Evolutionary conservation across 352 stramenopile genomes (phyloP), one percentile per base, ranked within the genome.

Genomic region (Phytophthora kernoviae): DNA sequence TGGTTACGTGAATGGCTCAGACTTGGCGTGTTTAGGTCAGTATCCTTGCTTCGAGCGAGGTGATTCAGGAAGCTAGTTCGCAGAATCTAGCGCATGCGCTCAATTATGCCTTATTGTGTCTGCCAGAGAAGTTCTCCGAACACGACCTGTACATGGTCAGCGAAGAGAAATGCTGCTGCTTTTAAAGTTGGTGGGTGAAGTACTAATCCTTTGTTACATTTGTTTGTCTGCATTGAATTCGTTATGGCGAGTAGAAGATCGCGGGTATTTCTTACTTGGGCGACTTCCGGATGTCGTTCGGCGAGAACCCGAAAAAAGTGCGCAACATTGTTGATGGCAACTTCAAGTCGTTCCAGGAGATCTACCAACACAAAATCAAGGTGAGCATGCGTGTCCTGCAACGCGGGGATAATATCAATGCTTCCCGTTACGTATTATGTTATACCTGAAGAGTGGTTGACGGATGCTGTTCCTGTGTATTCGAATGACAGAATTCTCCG

Each of bases 321-420:
- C 82, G 85, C 57, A 97, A 97, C 59, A 97, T 97, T 62, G 89
- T 97, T 20, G 78, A 84, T n/a, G 81, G 84, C 58, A 96, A 94
- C 66, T 73, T 91, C 24, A 75, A 77, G 22, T 74, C 66, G 6
- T 96, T 97, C 54, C 70, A 71, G 36, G 51, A 84, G 26, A 65
- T 97, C 22, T 97, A 97, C 62, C 56, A 72, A 9, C 67, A 72
- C 49, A 86, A 91, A 39, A 84, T 97, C 51, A 49, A 87, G 73
- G 87, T 95, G 58, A 58, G 33, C 54, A 24, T 24, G 4, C 20
- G 18, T 42, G 54, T 15, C 39, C 37, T 17, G 17, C 18, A 15
- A 41, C 33, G 32, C 17, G 22, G 4, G 26, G 21, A 22, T 9
- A 11, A 55, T 46, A 6, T 7, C 18, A 15, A 0, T 24, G 4